Base-by-base conservation (phyloP, 2,329 filamentous ascomycete genomes). In the Tolypocladium sp. region DNA sequence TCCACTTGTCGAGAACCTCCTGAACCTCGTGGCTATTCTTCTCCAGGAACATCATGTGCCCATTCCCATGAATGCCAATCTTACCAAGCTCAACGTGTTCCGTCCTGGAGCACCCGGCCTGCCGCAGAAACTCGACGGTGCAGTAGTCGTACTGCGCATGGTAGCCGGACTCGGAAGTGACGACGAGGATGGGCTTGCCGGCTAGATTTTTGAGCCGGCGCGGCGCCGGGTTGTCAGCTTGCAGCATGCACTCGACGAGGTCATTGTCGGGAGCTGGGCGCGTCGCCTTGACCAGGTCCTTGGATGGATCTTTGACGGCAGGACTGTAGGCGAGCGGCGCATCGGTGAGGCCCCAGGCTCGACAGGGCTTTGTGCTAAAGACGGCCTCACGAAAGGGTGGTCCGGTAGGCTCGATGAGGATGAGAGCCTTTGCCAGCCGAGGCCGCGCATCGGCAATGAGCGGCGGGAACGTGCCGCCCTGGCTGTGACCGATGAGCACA, bases 1-100 rank as follows among this genome's bases (percentile, higher is more conserved):
- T 66, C 67, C 67, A 71, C 4, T 58, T 38, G 20, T 66, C 59
- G 5, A 70, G 35, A 13, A 65, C 58, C 25, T 55, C 52, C 41
- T 69, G 65, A 55, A 79, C 74, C 51, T 71, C 63, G 59, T 74
- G 66, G 58, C 74, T 79, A 63, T 81, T 81, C 69, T 72, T 74
- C 69, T 80, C 77, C 69, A 80, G 67, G 60, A 79, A 78, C 59
- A 77, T 72, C 72, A 80, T 74, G 66, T 80, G 77, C 0, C 74
- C 76, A 59, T 80, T 80, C 9, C 78, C 78, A 42, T 68, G 63
- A 38, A 79, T 71, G 4, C 74, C 76, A 9, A 65, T 64, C 38
- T 76, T 68, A 9, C 60, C 69, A 27, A 80, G 69, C 63, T 70
- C 68, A 41, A 78, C 40, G 61, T 74, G 70, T 56, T 74, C 64